These are phyloP conservation scores for Penicillium capsulatum DNA, from an alignment of 2,329 filamentous ascomycete genomes.

Conservation along the genomic window DNA sequence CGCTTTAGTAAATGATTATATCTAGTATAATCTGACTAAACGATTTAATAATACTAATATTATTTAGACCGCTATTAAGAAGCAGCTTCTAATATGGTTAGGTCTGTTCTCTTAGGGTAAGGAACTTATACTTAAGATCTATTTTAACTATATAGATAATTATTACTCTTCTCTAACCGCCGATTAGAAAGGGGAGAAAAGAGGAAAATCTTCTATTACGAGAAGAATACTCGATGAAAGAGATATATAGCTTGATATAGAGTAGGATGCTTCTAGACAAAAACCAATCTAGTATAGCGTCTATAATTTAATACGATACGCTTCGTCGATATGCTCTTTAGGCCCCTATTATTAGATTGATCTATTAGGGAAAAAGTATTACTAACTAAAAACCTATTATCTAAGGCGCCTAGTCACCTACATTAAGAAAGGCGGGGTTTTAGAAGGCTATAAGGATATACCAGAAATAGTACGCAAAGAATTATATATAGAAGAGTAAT, in stretches of 20 bases:
- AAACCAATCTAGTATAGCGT: constrained; percentile 2
- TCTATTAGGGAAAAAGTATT: neutral
- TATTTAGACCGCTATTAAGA: constrained; percentile 29
- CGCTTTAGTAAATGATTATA: constrained; percentile 25
- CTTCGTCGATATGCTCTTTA: constrained; percentile 1
- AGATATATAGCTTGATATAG: constrained; percentile 7
- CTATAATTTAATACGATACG: constrained; percentile 7
- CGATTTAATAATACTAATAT: constrained; percentile 27
- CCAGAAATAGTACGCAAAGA: neutral
- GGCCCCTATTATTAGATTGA: neutral
- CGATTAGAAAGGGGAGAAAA: constrained; percentile 5
- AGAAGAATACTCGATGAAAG: constrained; percentile 5
- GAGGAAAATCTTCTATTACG: constrained; percentile 3
- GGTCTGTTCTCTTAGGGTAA: constrained; percentile 26
- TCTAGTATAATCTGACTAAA: constrained; percentile 28
- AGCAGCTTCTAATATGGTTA: constrained; percentile 25
- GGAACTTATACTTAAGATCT: constrained; percentile 28
- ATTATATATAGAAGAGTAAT: constrained; percentile 9
- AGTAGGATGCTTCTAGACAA: constrained; percentile 1
- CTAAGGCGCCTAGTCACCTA: too few relatives aligned
- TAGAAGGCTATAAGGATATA: too few relatives aligned
- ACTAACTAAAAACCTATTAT: neutral
- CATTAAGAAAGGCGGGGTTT: too few relatives aligned
- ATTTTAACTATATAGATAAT: constrained; percentile 28
- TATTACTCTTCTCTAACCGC: constrained; percentile 1